phyloP scores from a whole-genome alignment of 257 asterid genomes.

The Fraxinus quadrangulata region DNA sequence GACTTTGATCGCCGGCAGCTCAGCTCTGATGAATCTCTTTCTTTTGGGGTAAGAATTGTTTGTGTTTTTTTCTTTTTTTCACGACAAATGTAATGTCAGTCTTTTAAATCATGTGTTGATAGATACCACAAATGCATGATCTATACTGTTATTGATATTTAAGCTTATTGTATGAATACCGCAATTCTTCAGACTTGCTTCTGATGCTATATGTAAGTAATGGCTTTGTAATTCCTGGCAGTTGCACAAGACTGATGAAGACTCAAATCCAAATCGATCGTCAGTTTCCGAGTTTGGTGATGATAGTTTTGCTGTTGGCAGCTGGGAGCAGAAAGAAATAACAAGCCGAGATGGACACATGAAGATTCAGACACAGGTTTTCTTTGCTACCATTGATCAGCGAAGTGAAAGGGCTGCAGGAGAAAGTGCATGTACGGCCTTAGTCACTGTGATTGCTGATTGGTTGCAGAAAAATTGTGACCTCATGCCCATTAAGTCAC shows the following conservation, averaged over 20 bases:
- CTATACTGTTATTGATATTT: too few species aligned
- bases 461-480: slow-evolving; percentile 74
- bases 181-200: not conserved
- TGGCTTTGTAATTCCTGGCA: slow-evolving; percentile 35
- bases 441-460: slow-evolving; percentile 89
- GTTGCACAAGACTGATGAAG: slow-evolving; percentile 77
- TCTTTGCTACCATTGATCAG: slow-evolving; percentile 94
- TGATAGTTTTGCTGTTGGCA: slow-evolving; percentile 81
- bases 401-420: slow-evolving; percentile 96
- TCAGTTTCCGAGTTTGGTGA: slow-evolving; percentile 92
- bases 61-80: not conserved
- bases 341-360: slow-evolving; percentile 77
- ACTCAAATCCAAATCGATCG: slow-evolving; percentile 48
- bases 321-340: slow-evolving; percentile 86
- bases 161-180: too few species aligned
- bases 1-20: slow-evolving; percentile 94
- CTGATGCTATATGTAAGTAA: slow-evolving; percentile 12
- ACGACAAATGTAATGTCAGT: too few species aligned
- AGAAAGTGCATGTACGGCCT: slow-evolving; percentile 95
- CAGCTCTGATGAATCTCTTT: slow-evolving; percentile 73
- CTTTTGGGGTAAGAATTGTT: slow-evolving; percentile 65
- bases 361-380: slow-evolving; percentile 74
- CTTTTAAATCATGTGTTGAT: too few species aligned
- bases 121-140: too few species aligned
- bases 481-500: slow-evolving; percentile 89